Conservation (phyloP, 176 grass and related monocot genomes). For the Stipa capillata region DNA sequence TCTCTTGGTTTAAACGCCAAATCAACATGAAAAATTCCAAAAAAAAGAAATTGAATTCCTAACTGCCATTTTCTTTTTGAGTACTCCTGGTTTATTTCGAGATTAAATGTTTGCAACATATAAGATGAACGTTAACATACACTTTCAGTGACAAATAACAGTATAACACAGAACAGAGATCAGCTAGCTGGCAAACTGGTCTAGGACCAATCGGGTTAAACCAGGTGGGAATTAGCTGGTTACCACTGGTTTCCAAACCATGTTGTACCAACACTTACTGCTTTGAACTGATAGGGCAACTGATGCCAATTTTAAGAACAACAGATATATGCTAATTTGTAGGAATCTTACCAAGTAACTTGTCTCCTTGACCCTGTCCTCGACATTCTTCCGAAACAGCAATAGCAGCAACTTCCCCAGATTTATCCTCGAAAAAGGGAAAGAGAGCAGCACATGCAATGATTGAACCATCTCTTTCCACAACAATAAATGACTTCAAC, state of each 20-base stretch:
- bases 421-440: constrained; percentile 72
- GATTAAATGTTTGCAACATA: background rate
- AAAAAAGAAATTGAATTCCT: background rate
- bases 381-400: constrained; percentile 94
- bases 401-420: constrained; percentile 90
- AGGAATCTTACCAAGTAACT: constrained; percentile 66
- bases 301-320: background rate
- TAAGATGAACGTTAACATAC: background rate
- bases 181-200: background rate
- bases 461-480: constrained; percentile 87
- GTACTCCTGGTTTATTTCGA: background rate
- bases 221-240: background rate
- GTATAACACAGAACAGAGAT: background rate
- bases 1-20: no score
- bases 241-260: background rate
- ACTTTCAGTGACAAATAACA: background rate
- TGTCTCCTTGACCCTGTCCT: constrained; percentile 92
- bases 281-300: background rate
- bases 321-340: background rate
- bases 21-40: background rate
- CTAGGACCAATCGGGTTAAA: background rate
- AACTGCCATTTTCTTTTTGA: background rate
- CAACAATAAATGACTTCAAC: constrained; percentile 55
- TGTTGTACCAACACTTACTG: background rate
- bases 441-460: constrained; percentile 91